phyloP scores from a whole-genome alignment of 2,329 filamentous ascomycete species.

The Ophiostoma fasciatum region DNA sequence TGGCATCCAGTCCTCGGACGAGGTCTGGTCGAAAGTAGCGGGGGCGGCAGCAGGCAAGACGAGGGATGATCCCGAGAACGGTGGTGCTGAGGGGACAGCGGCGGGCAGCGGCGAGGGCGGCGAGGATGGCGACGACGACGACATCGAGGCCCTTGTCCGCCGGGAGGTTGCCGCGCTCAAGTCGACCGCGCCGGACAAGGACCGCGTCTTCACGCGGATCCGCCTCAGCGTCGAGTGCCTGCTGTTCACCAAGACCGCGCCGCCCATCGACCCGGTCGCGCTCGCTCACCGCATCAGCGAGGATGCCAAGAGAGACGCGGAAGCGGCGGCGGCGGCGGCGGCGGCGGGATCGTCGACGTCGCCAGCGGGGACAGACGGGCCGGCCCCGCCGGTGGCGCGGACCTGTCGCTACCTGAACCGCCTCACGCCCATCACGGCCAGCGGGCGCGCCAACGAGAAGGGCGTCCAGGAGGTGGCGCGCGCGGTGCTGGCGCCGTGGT shows the following conservation, averaged over 20 bases:
- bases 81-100: no score
- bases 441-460: slow-evolving; percentile 51
- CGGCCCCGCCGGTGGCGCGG: background rate
- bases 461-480: slow-evolving; percentile 51
- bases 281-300: slow-evolving; percentile 40
- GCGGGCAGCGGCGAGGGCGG: slow-evolving; percentile 15
- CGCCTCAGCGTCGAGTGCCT: slow-evolving; percentile 45
- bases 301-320: slow-evolving; percentile 31
- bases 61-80: no score
- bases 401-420: slow-evolving; percentile 39
- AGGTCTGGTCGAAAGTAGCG: slow-evolving; percentile 9
- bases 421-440: slow-evolving; percentile 35
- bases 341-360: background rate
- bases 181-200: slow-evolving; percentile 21
- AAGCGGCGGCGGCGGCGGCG: slow-evolving; percentile 28
- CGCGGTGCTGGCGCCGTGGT: slow-evolving; percentile 47
- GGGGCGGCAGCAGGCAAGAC: no score
- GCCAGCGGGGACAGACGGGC: background rate
- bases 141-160: slow-evolving; percentile 59
- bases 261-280: slow-evolving; percentile 39
- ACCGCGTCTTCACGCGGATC: slow-evolving; percentile 36
- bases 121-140: slow-evolving; percentile 24
- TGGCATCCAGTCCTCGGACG: slow-evolving; percentile 27
- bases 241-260: slow-evolving; percentile 43
- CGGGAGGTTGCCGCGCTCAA: slow-evolving; percentile 56